These are phyloP conservation scores for Apostasia shenzhenica DNA, from an alignment of 106 monocot species.

Conservation along the genomic window DNA sequence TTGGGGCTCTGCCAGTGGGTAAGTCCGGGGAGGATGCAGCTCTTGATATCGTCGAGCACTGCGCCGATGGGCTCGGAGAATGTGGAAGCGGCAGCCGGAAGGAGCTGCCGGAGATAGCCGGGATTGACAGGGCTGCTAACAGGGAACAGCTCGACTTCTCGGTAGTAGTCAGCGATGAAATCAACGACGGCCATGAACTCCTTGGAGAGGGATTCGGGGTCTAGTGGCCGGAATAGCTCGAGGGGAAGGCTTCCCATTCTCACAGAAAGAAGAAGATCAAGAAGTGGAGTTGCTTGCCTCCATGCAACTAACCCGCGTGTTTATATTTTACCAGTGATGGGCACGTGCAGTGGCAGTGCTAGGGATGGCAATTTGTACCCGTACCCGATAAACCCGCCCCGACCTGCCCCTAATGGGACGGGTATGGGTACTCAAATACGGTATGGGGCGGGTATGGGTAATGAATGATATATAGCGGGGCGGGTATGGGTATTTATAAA, in stretches of 20 bases:
- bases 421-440: no score
- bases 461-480: no score
- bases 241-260: constrained; percentile 1
- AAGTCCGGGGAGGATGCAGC: constrained; percentile 36
- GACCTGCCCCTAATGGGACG: no score
- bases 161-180: constrained; percentile 42
- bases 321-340: no score
- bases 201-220: constrained; percentile 18
- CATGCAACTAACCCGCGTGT: no score
- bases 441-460: no score
- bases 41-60: constrained; percentile 26
- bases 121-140: constrained; percentile 32
- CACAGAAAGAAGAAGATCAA: no score
- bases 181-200: constrained; percentile 21
- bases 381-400: no score
- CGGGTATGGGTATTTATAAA: no score
- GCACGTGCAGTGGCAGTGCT: no score
- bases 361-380: no score
- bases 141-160: constrained; percentile 15
- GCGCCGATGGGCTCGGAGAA: constrained; percentile 19
- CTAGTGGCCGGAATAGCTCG: constrained; percentile 14
- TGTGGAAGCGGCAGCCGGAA: constrained; percentile 18
- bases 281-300: no score
- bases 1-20: constrained; percentile 60
- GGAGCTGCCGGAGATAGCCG: constrained; percentile 25